These are phyloP conservation scores for Coniochaeta pulveracea DNA, from an alignment of 2,329 filamentous ascomycete genomes.

Conservation along the genomic window DNA sequence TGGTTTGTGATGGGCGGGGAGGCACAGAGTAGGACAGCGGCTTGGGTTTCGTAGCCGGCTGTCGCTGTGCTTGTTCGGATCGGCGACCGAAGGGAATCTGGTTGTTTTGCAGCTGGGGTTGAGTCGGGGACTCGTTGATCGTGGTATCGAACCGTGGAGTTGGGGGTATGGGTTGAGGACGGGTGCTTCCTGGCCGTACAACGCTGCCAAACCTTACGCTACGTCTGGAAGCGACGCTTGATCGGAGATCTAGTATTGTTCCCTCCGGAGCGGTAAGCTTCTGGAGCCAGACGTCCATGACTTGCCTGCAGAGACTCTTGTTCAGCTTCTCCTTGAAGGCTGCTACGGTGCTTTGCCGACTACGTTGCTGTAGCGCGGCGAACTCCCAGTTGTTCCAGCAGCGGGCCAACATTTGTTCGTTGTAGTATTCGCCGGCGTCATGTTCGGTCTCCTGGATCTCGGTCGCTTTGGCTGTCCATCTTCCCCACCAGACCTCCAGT, in stretches of 20 bases:
- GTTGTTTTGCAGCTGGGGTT: too few species aligned
- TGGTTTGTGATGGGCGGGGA: too few species aligned
- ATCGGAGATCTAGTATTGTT: not conserved
- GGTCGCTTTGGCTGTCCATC: constrained; percentile 12
- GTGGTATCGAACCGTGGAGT: constrained; percentile 1
- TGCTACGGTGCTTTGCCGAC: constrained; percentile 12
- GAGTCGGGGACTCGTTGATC: too few species aligned
- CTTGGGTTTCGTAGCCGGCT: too few species aligned
- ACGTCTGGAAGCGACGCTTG: constrained; percentile 4
- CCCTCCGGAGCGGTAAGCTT: constrained; percentile 11
- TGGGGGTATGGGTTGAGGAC: not conserved
- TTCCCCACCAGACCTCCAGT: constrained; percentile 13
- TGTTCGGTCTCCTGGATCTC: constrained; percentile 11
- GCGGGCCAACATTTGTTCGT: constrained; percentile 10
- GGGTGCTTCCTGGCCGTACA: not conserved
- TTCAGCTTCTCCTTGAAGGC: constrained; percentile 14
- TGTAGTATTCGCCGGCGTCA: constrained; percentile 15
- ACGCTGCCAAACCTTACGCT: constrained; percentile 4
- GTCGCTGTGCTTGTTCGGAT: too few species aligned
- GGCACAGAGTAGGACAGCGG: too few species aligned
- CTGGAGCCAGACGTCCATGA: constrained; percentile 15
- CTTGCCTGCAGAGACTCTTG: constrained; percentile 9
- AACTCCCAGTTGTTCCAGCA: constrained; percentile 16
- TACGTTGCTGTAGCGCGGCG: constrained; percentile 12
- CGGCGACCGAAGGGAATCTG: too few species aligned